Percentiles rank a stretch among this genome's conserved stretches.
These are phyloP conservation scores for Tanacetum coccineum DNA, from an alignment of 129 eudicot genomes.

Conservation along the genomic window DNA sequence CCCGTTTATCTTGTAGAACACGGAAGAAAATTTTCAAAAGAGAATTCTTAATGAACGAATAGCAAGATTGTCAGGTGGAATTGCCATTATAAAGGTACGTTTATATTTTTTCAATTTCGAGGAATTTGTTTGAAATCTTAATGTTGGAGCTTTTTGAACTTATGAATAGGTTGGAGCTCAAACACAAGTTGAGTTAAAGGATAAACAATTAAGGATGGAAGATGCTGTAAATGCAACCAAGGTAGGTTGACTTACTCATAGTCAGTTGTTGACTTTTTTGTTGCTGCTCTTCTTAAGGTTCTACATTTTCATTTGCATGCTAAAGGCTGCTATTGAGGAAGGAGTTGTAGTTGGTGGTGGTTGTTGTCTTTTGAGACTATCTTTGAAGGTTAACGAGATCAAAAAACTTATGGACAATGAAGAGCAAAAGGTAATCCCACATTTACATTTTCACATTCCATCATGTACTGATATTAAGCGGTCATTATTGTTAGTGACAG, in stretches of 20 bases:
- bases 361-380: conserved; percentile 76
- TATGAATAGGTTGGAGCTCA: conserved; percentile 83
- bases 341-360: conserved; percentile 98
- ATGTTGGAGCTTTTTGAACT: background rate
- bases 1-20: conserved; percentile 42
- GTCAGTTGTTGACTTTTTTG: conserved; percentile 15
- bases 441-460: conserved; percentile 8
- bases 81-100: conserved; percentile 74
- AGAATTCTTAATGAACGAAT: conserved; percentile 77
- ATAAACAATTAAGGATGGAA: conserved; percentile 81
- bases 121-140: background rate
- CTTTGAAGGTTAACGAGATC: conserved; percentile 52
- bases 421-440: conserved; percentile 64
- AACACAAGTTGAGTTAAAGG: conserved; percentile 80
- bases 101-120: conserved; percentile 2
- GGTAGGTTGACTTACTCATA: conserved; percentile 39
- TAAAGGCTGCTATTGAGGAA: conserved; percentile 92
- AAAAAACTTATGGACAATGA: conserved; percentile 71
- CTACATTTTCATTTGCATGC: conserved; percentile 1
- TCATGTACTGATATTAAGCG: background rate
- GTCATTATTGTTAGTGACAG: background rate
- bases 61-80: conserved; percentile 77
- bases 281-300: conserved; percentile 9
- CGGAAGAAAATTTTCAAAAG: conserved; percentile 63
- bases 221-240: conserved; percentile 96